Evolutionary conservation across 1,284 basidiomycete species (phyloP), one percentile per base, ranked within the genome.

Genomic region (Microstroma glucosiphilum): DNA sequence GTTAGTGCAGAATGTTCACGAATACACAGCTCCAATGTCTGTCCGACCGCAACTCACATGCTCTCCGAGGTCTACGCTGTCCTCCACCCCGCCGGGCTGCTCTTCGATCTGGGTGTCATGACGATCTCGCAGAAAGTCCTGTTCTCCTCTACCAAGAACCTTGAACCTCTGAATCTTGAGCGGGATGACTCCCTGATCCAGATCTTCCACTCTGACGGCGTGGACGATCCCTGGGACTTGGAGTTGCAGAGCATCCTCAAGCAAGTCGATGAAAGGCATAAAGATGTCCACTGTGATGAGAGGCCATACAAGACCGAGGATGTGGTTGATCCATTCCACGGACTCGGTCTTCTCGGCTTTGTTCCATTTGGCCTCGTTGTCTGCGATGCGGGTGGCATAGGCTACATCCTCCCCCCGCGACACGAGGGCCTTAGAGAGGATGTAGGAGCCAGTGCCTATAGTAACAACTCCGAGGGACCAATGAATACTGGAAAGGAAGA

Each of bases 201-300:
- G 61, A 57, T 73, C 73, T 25, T 75, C 73, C 30, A 77, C 71
- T n/a, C 73, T 58, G 42, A 69, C 70, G 25, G 62, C 64, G 60
- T 75, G 73, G 1, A 77, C 73, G 0, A 77, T 67, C 6, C 69
- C 69, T 8, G 73, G 73, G n/a, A 77, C 72, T 60, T 77, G 73
- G 1, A 69, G 69, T 72, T 74, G 73, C 13, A 77, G 64, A 12
- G 71, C 70, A 59, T 77, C 75, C 64, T 77, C 75, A 41, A 77
- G 65, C 13, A 77, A 65, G 56, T 77, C 75, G 58, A 75, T 57
- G 43, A 77, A 74, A 0, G 75, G 75, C 13, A 64, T 69, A 65
- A 77, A 75, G 25, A 40, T 30, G 46, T 72, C 69, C n/a, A 65
- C 55, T 23, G 65, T 69, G 65, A 77, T 75, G 25, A 75, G 66